Evolutionary conservation across 2,329 filamentous ascomycete genomes (phyloP).

Genomic region (Decorospora gaudefroyi): DNA sequence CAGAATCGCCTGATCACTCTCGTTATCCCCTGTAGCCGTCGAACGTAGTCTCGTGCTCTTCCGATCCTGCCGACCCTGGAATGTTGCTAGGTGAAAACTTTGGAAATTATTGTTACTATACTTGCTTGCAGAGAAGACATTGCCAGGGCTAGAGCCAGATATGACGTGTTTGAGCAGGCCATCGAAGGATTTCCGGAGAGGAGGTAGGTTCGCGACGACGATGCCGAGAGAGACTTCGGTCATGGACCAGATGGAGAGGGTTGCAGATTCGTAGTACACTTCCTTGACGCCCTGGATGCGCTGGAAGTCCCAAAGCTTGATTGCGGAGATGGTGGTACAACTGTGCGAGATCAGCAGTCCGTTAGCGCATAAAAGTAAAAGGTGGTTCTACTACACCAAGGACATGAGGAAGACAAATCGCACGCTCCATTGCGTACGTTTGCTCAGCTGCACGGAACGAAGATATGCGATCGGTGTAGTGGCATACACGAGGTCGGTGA

Average conservation of each 20-base stretch:
- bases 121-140: too few relatives aligned
- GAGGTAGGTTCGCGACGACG: conserved; percentile 30
- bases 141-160: too few relatives aligned
- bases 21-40: too few relatives aligned
- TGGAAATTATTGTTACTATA: too few relatives aligned
- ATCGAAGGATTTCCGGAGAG: conserved; percentile 36
- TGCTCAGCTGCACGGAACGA: conserved; percentile 28
- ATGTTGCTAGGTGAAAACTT: too few relatives aligned
- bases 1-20: too few relatives aligned
- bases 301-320: not conserved
- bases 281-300: too few relatives aligned
- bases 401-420: conserved; percentile 35
- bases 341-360: conserved; percentile 21
- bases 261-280: too few relatives aligned
- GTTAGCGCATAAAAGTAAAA: not conserved
- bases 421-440: conserved; percentile 33
- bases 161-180: too few relatives aligned
- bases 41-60: too few relatives aligned
- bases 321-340: not conserved
- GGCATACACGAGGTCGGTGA: conserved; percentile 37
- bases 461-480: conserved; percentile 36
- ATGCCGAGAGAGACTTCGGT: conserved; percentile 34
- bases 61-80: too few relatives aligned
- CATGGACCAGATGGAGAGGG: conserved; percentile 31
- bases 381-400: conserved; percentile 26